phyloP scores from a whole-genome alignment of 495 filamentous ascomycete species.

The Tricharina praecox region DNA sequence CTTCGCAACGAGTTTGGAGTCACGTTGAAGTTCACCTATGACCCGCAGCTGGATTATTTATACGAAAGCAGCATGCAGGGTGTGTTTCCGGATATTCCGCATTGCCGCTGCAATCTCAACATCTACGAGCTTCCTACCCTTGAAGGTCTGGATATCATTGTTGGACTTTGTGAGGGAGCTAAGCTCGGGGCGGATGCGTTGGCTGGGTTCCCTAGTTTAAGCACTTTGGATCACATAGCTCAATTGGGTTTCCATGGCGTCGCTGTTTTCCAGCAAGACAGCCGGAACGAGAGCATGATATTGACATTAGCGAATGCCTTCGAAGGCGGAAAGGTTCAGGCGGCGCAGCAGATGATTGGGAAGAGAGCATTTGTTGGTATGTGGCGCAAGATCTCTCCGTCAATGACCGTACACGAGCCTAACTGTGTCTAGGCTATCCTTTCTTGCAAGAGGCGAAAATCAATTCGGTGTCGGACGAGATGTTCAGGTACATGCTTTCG shows the following conservation, averaged over 20 bases:
- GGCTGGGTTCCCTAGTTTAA: slow-evolving; percentile 83
- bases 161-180: slow-evolving; percentile 74
- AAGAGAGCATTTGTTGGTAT: slow-evolving; percentile 63
- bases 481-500: slow-evolving; percentile 69
- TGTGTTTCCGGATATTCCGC: slow-evolving; percentile 74
- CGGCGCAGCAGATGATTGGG: slow-evolving; percentile 63
- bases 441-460: slow-evolving; percentile 91
- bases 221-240: slow-evolving; percentile 63
- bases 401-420: background rate
- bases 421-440: slow-evolving; percentile 45
- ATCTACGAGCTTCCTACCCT: slow-evolving; percentile 85
- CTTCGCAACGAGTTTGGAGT: slow-evolving; percentile 80
- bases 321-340: slow-evolving; percentile 49
- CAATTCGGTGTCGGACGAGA: slow-evolving; percentile 72
- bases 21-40: slow-evolving; percentile 80
- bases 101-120: slow-evolving; percentile 85
- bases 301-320: slow-evolving; percentile 57
- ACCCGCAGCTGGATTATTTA: slow-evolving; percentile 51
- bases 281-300: slow-evolving; percentile 91
- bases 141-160: slow-evolving; percentile 72
- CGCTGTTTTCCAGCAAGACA: slow-evolving; percentile 92
- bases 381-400: slow-evolving; percentile 5
- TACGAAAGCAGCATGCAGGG: slow-evolving; percentile 79
- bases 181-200: slow-evolving; percentile 63
- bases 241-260: slow-evolving; percentile 77